Evolutionary conservation across 2,329 filamentous ascomycete genomes (phyloP).

Genomic region (Sphaerulina vaccinii): DNA sequence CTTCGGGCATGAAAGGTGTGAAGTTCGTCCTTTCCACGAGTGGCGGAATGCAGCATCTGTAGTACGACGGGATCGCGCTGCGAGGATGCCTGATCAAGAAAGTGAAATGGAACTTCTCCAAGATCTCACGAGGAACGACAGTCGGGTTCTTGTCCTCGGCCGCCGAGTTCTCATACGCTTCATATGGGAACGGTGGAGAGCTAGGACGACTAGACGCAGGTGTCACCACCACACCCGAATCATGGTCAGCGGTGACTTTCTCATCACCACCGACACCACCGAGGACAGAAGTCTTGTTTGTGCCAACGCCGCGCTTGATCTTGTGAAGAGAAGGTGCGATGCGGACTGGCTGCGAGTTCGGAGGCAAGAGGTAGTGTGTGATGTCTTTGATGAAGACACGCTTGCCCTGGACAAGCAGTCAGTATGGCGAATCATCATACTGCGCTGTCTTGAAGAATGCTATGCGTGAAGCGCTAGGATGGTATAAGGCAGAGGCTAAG

Average conservation of each 20-base stretch:
- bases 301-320: slow-evolving; percentile 60
- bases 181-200: slow-evolving; percentile 55
- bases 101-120: slow-evolving; percentile 85
- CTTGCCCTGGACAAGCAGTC: slow-evolving; percentile 64
- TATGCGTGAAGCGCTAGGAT: not conserved
- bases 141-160: slow-evolving; percentile 76
- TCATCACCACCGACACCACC: slow-evolving; percentile 35
- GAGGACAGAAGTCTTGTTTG: slow-evolving; percentile 35
- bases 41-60: slow-evolving; percentile 88
- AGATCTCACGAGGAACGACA: slow-evolving; percentile 70
- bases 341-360: slow-evolving; percentile 63
- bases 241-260: slow-evolving; percentile 21
- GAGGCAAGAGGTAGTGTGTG: slow-evolving; percentile 84
- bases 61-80: slow-evolving; percentile 87
- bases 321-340: slow-evolving; percentile 74
- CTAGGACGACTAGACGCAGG: slow-evolving; percentile 25
- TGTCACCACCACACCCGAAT: slow-evolving; percentile 36
- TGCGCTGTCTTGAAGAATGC: not conserved
- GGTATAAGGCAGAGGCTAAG: not conserved
- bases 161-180: slow-evolving; percentile 42
- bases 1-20: slow-evolving; percentile 78
- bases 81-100: slow-evolving; percentile 97
- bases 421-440: slow-evolving; percentile 9
- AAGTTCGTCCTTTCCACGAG: slow-evolving; percentile 80
- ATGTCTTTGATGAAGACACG: slow-evolving; percentile 98